A percentile compares a stretch with the other conserved stretches of the same genome.
Evolutionary conservation across 257 asterid genomes (phyloP).

Genomic region (Cinchona pubescens): DNA sequence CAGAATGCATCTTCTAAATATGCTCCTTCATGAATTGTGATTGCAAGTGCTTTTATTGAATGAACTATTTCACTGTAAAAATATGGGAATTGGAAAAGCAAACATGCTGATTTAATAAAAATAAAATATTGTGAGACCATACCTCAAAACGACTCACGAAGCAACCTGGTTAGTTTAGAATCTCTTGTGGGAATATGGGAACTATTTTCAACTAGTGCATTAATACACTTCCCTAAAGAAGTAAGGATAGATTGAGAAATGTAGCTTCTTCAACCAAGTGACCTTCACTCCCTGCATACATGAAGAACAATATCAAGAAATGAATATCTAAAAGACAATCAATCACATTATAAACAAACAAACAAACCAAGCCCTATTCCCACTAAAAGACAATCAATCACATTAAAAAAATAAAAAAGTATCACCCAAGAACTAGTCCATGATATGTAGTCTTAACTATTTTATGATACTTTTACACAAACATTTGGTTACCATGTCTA

Average conservation of each 20-base stretch:
- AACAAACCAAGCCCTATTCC: too few species aligned
- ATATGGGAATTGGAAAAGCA: not conserved
- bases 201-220: constrained; percentile 87
- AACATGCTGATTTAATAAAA: not conserved
- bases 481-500: not conserved
- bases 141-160: constrained; percentile 97
- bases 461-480: not conserved
- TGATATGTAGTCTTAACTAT: not conserved
- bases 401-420: not conserved
- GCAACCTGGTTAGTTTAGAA: constrained; percentile 84
- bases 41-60: not conserved
- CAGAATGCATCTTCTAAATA: not conserved
- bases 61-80: not conserved
- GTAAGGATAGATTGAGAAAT: constrained; percentile 81
- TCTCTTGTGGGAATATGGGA: constrained; percentile 91
- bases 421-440: not conserved
- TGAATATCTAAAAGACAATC: not conserved
- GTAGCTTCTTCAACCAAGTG: constrained; percentile 81
- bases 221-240: constrained; percentile 82
- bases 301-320: constrained; percentile 6
- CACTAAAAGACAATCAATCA: too few species aligned
- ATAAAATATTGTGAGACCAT: constrained; percentile 12
- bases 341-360: not conserved
- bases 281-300: constrained; percentile 85
- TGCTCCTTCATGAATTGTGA: not conserved